These are phyloP conservation scores for Auricularia sp. DNA, from an alignment of 768 basidiomycete species.

Conservation along the genomic window DNA sequence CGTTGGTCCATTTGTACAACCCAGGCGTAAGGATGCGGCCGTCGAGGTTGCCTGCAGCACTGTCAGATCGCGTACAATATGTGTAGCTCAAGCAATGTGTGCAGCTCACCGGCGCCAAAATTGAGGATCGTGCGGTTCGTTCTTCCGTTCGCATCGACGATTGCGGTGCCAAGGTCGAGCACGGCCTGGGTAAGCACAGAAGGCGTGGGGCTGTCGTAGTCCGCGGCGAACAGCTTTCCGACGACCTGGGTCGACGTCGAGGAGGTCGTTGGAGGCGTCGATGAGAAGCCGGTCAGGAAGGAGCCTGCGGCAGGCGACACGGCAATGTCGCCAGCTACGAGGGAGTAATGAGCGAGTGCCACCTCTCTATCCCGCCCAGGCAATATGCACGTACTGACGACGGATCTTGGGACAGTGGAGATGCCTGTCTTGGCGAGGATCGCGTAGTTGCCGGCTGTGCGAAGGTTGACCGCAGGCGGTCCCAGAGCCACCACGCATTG, in stretches of 20 bases:
- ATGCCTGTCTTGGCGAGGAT: slow-evolving; percentile 1
- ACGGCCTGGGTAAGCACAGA: background rate
- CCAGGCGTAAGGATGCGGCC: background rate
- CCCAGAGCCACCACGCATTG: background rate
- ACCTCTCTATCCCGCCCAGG: background rate
- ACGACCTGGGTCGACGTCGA: background rate
- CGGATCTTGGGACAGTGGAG: background rate
- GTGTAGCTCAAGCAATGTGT: background rate
- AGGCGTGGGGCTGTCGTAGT: slow-evolving; percentile 1
- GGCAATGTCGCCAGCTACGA: background rate
- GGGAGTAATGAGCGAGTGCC: background rate
- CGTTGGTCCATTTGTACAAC: slow-evolving; percentile 1
- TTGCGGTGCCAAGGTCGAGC: background rate
- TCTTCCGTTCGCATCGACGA: background rate
- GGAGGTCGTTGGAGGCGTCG: background rate
- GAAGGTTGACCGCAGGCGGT: background rate
- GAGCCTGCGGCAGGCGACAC: background rate
- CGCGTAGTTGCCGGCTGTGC: background rate
- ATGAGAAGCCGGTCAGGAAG: background rate
- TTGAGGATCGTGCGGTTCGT: background rate
- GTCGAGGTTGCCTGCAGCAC: background rate
- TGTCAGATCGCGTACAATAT: background rate
- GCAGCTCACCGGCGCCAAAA: background rate
- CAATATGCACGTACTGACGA: background rate
- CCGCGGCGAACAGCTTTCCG: background rate